These are phyloP conservation scores for Rostrohypoxylon terebratum DNA, from an alignment of 495 filamentous ascomycete species.

Conservation along the genomic window DNA sequence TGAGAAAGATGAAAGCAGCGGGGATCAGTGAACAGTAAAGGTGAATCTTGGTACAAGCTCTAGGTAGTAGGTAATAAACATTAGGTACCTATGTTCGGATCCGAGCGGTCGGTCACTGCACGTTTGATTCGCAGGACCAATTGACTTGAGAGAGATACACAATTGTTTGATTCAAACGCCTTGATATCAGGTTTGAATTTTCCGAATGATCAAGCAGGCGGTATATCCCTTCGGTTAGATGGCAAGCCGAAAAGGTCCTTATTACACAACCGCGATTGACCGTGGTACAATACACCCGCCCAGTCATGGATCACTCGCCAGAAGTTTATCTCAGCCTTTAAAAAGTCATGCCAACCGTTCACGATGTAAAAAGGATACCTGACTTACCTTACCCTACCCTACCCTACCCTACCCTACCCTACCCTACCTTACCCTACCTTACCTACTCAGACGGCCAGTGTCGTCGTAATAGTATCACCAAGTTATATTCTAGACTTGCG, in stretches of 20 bases:
- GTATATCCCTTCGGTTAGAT: conserved; percentile 33
- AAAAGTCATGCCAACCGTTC: background rate
- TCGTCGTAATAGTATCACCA: conserved; percentile 11
- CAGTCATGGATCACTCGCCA: conserved; percentile 15
- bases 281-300: conserved; percentile 28
- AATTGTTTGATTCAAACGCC: conserved; percentile 40
- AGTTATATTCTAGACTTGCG: conserved; percentile 3
- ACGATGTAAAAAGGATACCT: background rate
- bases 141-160: conserved; percentile 38
- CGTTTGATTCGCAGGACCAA: conserved; percentile 40
- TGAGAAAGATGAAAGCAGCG: conserved; percentile 28
- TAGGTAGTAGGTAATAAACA: conserved; percentile 32
- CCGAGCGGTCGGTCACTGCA: conserved; percentile 44
- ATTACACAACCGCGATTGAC: conserved; percentile 41
- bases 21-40: conserved; percentile 36
- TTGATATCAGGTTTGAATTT: conserved; percentile 46
- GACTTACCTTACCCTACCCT: too few relatives aligned
- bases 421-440: too few relatives aligned
- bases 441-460: conserved; percentile 9
- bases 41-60: conserved; percentile 41
- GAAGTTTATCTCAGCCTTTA: conserved; percentile 27
- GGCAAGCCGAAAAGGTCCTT: conserved; percentile 22
- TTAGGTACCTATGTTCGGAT: conserved; percentile 46
- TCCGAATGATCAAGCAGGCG: conserved; percentile 37
- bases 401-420: too few relatives aligned